phyloP scores from a whole-genome alignment of 331 rosid species.

The Quercus lobata region DNA sequence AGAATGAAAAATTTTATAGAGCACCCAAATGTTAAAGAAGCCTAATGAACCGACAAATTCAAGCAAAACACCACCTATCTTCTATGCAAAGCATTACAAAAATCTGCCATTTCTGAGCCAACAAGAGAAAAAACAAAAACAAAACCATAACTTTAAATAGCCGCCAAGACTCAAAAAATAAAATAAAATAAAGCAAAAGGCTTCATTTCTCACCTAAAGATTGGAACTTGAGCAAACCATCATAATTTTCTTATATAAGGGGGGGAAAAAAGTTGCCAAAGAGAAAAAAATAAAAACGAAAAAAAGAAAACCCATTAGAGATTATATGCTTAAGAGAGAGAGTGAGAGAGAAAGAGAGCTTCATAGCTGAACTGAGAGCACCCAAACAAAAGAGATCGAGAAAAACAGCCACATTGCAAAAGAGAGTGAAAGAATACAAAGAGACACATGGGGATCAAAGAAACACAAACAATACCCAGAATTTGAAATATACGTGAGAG shows the following conservation, averaged over 20 bases:
- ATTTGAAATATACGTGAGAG: constrained; percentile 23
- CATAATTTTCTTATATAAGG: neutral
- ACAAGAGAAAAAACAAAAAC: neutral
- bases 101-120: constrained; percentile 5
- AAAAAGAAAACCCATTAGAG: neutral
- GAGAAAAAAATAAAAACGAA: neutral
- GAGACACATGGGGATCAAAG: neutral
- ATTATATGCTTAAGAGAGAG: neutral
- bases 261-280: neutral
- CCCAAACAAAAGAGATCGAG: constrained; percentile 6
- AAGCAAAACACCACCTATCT: constrained; percentile 6
- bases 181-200: neutral
- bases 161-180: neutral
- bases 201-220: neutral
- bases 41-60: constrained; percentile 2
- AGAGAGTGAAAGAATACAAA: neutral
- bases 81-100: neutral
- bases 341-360: constrained; percentile 8
- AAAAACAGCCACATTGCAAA: constrained; percentile 34
- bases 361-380: constrained; percentile 18
- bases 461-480: constrained; percentile 19
- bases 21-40: neutral
- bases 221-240: neutral
- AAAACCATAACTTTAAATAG: neutral
- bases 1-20: neutral